Evolutionary conservation across 805 yeast genomes (phyloP).

Genomic region (Ogataea degrootiae): DNA sequence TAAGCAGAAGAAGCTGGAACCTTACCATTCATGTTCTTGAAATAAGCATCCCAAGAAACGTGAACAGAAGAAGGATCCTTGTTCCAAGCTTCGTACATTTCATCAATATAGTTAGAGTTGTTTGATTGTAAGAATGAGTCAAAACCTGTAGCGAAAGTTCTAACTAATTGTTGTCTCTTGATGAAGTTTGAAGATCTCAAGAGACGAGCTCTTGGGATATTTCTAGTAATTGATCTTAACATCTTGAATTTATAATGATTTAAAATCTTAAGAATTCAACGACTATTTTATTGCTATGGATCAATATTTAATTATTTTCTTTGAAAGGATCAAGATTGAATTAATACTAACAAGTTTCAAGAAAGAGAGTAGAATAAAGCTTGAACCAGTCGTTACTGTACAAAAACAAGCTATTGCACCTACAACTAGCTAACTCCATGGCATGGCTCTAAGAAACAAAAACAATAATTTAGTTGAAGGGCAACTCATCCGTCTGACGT

Average conservation of each 20-base stretch:
- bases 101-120: conserved; percentile 91
- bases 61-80: conserved; percentile 89
- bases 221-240: conserved; percentile 27
- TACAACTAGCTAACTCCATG: no score
- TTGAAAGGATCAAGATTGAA: no score
- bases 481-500: no score
- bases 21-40: conserved; percentile 73
- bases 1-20: conserved; percentile 75
- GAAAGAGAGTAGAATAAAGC: no score
- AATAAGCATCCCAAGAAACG: conserved; percentile 95
- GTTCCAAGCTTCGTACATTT: conserved; percentile 95
- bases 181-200: conserved; percentile 7
- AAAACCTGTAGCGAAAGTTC: conserved; percentile 34
- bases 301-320: no score
- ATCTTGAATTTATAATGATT: conserved; percentile 6
- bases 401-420: no score
- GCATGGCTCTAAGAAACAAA: no score
- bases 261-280: no score
- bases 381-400: no score
- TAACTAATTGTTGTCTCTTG: conserved; percentile 4
- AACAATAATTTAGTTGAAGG: no score
- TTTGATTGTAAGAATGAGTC: conserved; percentile 81
- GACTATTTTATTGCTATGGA: no score
- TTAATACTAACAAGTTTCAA: no score
- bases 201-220: conserved; percentile 20